A percentile compares a stretch with the other conserved stretches of the same genome.
Conservation (phyloP, 2,329 filamentous ascomycete genomes). For the Penicillium sp. region DNA sequence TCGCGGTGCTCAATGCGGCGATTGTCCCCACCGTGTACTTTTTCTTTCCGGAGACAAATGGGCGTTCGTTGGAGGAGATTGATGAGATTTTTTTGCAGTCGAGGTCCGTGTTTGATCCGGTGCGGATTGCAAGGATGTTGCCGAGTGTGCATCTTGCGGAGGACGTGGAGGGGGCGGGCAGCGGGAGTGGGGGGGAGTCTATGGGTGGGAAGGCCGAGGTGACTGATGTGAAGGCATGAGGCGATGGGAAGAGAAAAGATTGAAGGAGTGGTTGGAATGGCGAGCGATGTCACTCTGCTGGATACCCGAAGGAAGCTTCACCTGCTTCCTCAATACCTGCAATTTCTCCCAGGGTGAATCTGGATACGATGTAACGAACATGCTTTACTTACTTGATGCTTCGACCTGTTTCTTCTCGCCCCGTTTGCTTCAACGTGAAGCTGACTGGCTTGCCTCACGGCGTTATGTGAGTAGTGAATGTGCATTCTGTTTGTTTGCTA, state of each 20-base stretch:
- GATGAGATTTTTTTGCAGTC: constrained; percentile 43
- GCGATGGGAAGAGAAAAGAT: neutral
- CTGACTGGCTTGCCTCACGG: too few species aligned
- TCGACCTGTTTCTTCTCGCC: too few species aligned
- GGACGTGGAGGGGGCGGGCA: neutral
- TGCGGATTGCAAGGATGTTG: constrained; percentile 27
- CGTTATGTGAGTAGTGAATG: too few species aligned
- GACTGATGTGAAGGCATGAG: neutral
- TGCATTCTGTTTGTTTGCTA: too few species aligned
- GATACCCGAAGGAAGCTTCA: too few species aligned
- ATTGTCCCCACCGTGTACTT: constrained; percentile 42
- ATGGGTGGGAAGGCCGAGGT: neutral
- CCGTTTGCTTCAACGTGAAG: too few species aligned
- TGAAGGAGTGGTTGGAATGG: neutral
- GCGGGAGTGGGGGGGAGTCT: neutral
- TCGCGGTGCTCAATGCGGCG: constrained; percentile 45
- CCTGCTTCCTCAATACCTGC: too few species aligned
- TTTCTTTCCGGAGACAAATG: constrained; percentile 47
- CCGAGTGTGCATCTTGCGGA: constrained; percentile 24
- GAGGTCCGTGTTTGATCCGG: constrained; percentile 30
- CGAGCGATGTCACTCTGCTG: neutral
- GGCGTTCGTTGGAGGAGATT: constrained; percentile 45
- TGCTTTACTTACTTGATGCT: too few species aligned
- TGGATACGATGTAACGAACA: too few species aligned
- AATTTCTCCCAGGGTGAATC: too few species aligned